Evolutionary conservation across 306 rosid species (phyloP), one percentile per base, ranked within the genome.

Genomic region (Lathyrus oleraceus): DNA sequence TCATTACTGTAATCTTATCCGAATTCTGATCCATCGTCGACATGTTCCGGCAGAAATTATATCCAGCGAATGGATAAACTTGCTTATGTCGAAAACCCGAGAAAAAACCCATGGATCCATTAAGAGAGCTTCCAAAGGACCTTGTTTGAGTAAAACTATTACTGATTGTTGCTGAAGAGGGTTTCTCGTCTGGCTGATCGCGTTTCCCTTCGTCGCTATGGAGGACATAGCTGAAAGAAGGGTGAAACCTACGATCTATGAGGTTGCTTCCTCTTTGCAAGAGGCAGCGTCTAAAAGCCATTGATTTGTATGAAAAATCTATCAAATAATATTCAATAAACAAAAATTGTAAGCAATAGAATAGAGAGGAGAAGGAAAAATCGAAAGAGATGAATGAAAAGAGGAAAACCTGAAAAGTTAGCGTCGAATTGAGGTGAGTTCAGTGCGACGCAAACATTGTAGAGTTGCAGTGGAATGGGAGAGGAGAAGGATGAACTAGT

Each of bases 211-310:
- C 81, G 48, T 86, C 82, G 9, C 73, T 75, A 11, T 74, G 86
- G 74, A 83, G 70, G 63, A 83, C 63, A 54, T 87, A 79, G 70
- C 73, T 36, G 72, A 91, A 67, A 11, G 88, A 87, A 10, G 92
- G 99, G 27, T 82, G 82, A 67, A 72, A 86, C n/a, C 76, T 79
- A 44, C 88, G 82, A 74, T 93, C 96, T n/a, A 75, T 8, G 67
- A 81, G 53, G 44, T 56, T 35, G 39, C 39, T 81, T 10, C 83
- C 87, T 86, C 88, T 80, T 32, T 61, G 65, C 68, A 89, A 79
- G 67, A 94, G 88, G 82, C 82, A 79, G 9, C 96, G 91, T 74
- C 97, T 61, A 72, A 78, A 91, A 76, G 99, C 91, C 99, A 94
- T 94, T 74, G 79, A 35, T 35, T 35, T 7, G 39, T 35, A 35